Conservation (phyloP, 805 yeast genomes). For the Priceomyces carsonii region DNA sequence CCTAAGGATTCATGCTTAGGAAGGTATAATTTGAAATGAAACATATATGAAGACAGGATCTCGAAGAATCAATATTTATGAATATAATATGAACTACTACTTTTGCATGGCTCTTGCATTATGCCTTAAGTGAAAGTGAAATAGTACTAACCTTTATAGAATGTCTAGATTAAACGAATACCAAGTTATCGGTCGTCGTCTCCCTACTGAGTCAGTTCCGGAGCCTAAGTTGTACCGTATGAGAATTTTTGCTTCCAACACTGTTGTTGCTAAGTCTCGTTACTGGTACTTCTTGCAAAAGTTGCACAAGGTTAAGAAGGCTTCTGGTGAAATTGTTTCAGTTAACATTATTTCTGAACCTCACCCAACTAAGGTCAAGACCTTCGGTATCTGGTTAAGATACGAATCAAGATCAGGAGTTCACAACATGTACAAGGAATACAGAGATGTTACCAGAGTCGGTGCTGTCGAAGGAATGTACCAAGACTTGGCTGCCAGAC, state of each 20-base stretch:
- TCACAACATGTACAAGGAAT: conserved; percentile 99
- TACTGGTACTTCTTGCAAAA: conserved; percentile 99
- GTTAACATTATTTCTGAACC: conserved; percentile 89
- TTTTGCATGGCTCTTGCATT: too few relatives aligned
- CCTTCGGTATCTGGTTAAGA: conserved; percentile 99
- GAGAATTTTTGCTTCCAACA: conserved; percentile 99
- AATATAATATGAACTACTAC: too few relatives aligned
- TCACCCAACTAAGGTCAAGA: conserved; percentile 98
- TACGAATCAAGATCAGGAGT: conserved; percentile 99
- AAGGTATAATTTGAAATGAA: too few relatives aligned
- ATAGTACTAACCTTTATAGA: too few relatives aligned
- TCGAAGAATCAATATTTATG: too few relatives aligned
- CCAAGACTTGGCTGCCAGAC: conserved; percentile 99
- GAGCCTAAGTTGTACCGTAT: conserved; percentile 99
- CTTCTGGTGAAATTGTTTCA: conserved; percentile 98
- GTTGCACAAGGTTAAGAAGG: conserved; percentile 99
- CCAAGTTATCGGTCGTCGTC: conserved; percentile 99
- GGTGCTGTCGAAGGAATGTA: conserved; percentile 98
- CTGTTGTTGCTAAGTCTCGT: conserved; percentile 99
- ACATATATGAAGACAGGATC: too few relatives aligned
- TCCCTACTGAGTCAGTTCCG: conserved; percentile 98
- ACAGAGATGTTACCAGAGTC: conserved; percentile 99
- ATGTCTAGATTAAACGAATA: conserved; percentile 98
- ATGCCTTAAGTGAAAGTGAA: too few relatives aligned
- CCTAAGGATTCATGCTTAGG: too few relatives aligned